Evolutionary conservation across 441 rosid species (phyloP).

Genomic region (Aquilaria agallochum): DNA sequence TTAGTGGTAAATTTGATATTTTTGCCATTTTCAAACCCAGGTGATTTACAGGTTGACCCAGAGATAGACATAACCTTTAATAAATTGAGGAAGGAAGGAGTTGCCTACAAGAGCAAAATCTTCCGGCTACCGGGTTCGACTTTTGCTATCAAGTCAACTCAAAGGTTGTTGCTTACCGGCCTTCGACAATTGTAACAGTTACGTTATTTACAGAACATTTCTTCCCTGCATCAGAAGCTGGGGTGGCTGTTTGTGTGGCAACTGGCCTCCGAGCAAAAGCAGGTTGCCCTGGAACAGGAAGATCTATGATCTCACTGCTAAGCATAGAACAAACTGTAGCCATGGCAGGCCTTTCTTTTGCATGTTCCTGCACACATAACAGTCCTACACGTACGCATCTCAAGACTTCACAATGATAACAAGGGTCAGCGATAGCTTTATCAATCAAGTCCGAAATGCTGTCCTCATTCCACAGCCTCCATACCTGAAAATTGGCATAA

Average conservation of each 20-base stretch:
- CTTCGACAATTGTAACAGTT: too few relatives aligned
- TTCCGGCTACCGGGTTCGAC: too few relatives aligned
- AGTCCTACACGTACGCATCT: slow-evolving; percentile 55
- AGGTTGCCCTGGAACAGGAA: slow-evolving; percentile 9
- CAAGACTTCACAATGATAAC: slow-evolving; percentile 21
- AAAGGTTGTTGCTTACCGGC: too few relatives aligned
- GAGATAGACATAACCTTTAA: too few relatives aligned
- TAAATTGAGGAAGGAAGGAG: too few relatives aligned
- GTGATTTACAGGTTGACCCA: too few relatives aligned
- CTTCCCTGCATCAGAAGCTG: slow-evolving; percentile 3
- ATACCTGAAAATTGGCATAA: slow-evolving; percentile 35
- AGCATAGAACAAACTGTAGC: slow-evolving; percentile 40
- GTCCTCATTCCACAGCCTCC: slow-evolving; percentile 64
- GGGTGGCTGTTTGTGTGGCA: neutral
- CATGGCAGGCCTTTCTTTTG: slow-evolving; percentile 52
- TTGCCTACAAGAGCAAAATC: too few relatives aligned
- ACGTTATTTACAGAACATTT: too few relatives aligned
- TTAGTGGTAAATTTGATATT: too few relatives aligned
- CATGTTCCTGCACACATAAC: slow-evolving; percentile 53
- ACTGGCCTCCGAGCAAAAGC: neutral
- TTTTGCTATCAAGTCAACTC: too few relatives aligned
- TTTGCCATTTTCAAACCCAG: too few relatives aligned
- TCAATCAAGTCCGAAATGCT: slow-evolving; percentile 29
- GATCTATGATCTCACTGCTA: slow-evolving; percentile 35
- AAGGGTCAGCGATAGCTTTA: slow-evolving; percentile 14